phyloP scores from a whole-genome alignment of 805 yeast species.

The Pichia phayaonensis region DNA sequence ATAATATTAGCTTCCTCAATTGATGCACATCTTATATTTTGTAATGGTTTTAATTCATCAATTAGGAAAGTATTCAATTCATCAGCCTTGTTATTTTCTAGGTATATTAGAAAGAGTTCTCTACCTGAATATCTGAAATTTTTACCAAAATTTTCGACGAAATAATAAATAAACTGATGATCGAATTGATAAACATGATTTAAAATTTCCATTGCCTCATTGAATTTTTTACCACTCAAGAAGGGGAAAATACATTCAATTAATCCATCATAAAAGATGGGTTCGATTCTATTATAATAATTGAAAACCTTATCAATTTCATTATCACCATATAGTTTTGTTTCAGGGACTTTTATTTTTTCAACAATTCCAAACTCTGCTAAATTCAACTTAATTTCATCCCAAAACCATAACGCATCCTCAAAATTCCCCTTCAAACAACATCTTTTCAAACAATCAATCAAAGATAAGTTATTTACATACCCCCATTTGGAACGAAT shows the following conservation, averaged over 20 bases:
- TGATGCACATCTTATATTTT: conserved; percentile 10
- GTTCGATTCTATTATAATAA: conserved; percentile 24
- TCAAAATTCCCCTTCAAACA: conserved; percentile 20
- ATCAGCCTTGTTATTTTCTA: conserved; percentile 8
- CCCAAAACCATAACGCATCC: conserved; percentile 30
- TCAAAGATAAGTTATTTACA: conserved; percentile 29
- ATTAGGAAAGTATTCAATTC: conserved; percentile 14
- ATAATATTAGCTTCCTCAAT: conserved; percentile 18
- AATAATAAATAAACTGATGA: conserved; percentile 16
- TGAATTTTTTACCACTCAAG: conserved; percentile 14
- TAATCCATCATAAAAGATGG: conserved; percentile 22
- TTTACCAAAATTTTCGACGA: conserved; percentile 13
- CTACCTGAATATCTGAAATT: conserved; percentile 18
- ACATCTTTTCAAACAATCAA: conserved; percentile 29
- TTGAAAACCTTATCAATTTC: conserved; percentile 18
- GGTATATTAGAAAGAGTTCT: conserved; percentile 17
- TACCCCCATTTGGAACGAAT: conserved; percentile 27
- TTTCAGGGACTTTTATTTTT: conserved; percentile 14
- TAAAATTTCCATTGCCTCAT: conserved; percentile 17
- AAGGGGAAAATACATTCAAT: conserved; percentile 20
- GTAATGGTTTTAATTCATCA: conserved; percentile 11
- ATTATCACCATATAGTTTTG: conserved; percentile 16
- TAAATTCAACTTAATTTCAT: conserved; percentile 19
- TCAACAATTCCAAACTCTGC: conserved; percentile 21
- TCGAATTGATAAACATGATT: conserved; percentile 18